A percentile compares a stretch with the other conserved stretches of the same genome.
These are phyloP conservation scores for Apophysomyces trapeziformis DNA, from an alignment of 371 early-diverging fungal species.

Conservation along the genomic window DNA sequence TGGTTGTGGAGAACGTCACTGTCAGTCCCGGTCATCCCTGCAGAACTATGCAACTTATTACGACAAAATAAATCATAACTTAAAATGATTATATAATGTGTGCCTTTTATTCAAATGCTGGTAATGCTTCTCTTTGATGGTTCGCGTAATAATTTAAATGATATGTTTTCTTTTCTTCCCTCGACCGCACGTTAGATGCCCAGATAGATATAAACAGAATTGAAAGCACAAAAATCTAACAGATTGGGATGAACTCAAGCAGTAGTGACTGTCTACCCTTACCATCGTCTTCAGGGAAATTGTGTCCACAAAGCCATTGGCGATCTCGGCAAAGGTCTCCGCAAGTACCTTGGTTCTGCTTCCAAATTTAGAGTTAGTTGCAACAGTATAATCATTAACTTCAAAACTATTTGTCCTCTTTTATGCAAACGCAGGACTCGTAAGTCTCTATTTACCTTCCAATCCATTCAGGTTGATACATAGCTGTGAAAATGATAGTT, in stretches of 20 bases:
- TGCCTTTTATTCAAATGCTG: conserved; percentile 1
- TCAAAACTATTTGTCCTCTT: no score
- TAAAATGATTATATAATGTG: background rate
- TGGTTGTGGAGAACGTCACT: conserved; percentile 28
- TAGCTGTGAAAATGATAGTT: background rate
- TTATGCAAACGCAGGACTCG: background rate
- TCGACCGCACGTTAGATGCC: background rate
- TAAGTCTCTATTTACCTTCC: conserved; percentile 17
- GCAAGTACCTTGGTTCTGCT: conserved; percentile 22
- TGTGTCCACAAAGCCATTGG: conserved; percentile 24
- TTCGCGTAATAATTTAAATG: background rate
- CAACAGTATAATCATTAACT: no score
- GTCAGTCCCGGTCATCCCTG: conserved; percentile 27
- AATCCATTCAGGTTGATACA: conserved; percentile 25
- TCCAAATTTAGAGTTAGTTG: no score
- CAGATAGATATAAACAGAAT: background rate
- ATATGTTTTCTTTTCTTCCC: background rate
- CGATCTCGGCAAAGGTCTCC: conserved; percentile 27
- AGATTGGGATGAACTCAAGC: background rate
- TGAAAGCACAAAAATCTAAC: background rate
- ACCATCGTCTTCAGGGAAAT: conserved; percentile 28
- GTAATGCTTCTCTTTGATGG: background rate
- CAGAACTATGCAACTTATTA: background rate
- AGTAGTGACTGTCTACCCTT: background rate
- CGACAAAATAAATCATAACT: no score